Base-by-base conservation (phyloP, 2,329 filamentous ascomycete genomes). In the Hawksworthiomyces lignivorus region DNA sequence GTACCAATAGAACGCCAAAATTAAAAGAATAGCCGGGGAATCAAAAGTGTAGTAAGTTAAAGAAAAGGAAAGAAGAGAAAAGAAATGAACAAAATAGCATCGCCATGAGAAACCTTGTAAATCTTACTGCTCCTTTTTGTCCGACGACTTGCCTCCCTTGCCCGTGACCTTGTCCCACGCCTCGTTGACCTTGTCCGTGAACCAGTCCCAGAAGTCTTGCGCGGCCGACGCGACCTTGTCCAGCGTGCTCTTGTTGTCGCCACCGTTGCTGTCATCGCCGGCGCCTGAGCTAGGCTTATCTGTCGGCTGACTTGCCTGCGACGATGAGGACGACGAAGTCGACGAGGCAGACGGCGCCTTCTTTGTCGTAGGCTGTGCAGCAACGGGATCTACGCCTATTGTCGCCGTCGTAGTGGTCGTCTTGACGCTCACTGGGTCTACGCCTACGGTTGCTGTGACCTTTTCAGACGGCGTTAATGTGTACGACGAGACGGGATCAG, bases 151-250 rank as follows among this genome's bases (percentile, higher is more conserved):
- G 24, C 24, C n/a, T n/a, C n/a, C n/a, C n/a, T n/a, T 26, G 8
- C 53, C 50, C 19, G 52, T 62, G 15, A 73, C 58, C 50, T 70
- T 68, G 28, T 62, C 57, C 70, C 68, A 73, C 18, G 66, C 57
- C 26, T 67, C 57, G 24, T 59, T 61, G 11, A 75, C 53, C 47
- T 73, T 67, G 27, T 64, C 67, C 3, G 62, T 67, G 11, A 77
- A 50, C 73, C 73, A 77, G 36, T 70, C 61, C 69, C 71, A 75
- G 26, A 69, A 61, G 5, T 58, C 57, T 46, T 68, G 55, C 14
- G 60, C 51, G 2, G 52, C 48, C 6, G 52, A 46, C 17, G 51
- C 51, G 21, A 54, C 44, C n/a, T 57, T 54, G 26, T 59, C 55
- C 1, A 59, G 50, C 6, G 56, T 50, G 3, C 54, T 53, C 4